Base-by-base conservation (phyloP, 2,329 filamentous ascomycete genomes). In the Aspergillus sergii region DNA sequence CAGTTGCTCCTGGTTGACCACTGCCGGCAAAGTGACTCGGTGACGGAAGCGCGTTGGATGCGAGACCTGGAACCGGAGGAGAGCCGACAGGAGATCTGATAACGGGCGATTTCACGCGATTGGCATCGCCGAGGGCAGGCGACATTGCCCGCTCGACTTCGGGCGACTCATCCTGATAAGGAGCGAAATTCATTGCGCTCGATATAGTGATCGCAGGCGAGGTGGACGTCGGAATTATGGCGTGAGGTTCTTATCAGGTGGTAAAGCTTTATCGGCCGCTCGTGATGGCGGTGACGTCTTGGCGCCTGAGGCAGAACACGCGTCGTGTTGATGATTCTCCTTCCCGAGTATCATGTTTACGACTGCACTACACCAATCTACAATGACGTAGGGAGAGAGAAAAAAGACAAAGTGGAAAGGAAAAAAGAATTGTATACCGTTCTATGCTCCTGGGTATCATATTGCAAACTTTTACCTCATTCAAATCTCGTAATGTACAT, bases 121-220 rank as follows among this genome's bases (percentile, higher is more conserved):
- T 71, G 45, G 71, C 64, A 39, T 78, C 75, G 9, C 73, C 69
- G 82, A 87, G 80, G 12, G 89, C 85, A 58, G 93, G 92, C 23
- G 92, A 96, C 76, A 93, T 85, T 58, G 91, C 88, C 73, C 94
- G 92, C 69, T 89, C 88, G 71, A 90, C 86, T 81, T 98, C 94
- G 11, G 95, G 95, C 19, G 91, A 91, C 56, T 91, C 91, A 78
- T 94, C 94, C 83, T 98, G 95, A 81, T 98, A 99, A 43, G 95
- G 95, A 53, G 95, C 95, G 78, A 98, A 99, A 82, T 97, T 92
- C 91, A 95, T 95, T 61, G 71, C 81, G 64, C 66, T 36, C 48
- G 23, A n/a, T 19, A 51, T 32, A 60, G 57, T 58, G 34, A 59
- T 56, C 28, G 39, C 43, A 36, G 62, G 56, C 34, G 57, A 36